Conservation (phyloP, 768 basidiomycete genomes). For the Suillus subalutaceus region DNA sequence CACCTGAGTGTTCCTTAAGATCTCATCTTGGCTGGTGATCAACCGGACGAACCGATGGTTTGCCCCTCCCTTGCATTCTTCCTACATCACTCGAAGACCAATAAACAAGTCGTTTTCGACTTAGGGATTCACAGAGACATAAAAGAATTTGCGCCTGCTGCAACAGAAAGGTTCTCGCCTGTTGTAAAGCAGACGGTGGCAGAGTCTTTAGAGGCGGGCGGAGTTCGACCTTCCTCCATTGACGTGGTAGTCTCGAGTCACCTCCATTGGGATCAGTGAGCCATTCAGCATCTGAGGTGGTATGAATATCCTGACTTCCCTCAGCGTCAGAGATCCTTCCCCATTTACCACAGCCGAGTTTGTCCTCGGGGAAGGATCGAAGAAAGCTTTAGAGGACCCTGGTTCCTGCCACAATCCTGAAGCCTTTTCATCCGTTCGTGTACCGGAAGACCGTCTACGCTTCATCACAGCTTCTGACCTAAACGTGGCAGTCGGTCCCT, state of each 20-base stretch:
- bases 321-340: slow-evolving; percentile 45
- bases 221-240: slow-evolving; percentile 44
- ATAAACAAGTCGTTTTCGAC: too few species aligned
- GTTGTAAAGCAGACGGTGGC: slow-evolving; percentile 33
- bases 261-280: slow-evolving; percentile 50
- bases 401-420: slow-evolving; percentile 44
- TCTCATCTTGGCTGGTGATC: slow-evolving; percentile 37
- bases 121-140: slow-evolving; percentile 51
- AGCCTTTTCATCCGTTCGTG: slow-evolving; percentile 29
- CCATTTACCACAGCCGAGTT: slow-evolving; percentile 47
- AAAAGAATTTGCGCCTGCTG: slow-evolving; percentile 41
- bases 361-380: slow-evolving; percentile 44
- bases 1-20: slow-evolving; percentile 41
- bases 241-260: slow-evolving; percentile 50
- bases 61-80: slow-evolving; percentile 57
- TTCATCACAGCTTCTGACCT: slow-evolving; percentile 37
- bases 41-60: slow-evolving; percentile 27
- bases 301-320: slow-evolving; percentile 42
- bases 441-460: slow-evolving; percentile 38
- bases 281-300: slow-evolving; percentile 46
- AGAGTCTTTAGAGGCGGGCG: slow-evolving; percentile 50
- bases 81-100: slow-evolving; percentile 46
- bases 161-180: slow-evolving; percentile 17
- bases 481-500: slow-evolving; percentile 45
- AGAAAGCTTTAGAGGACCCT: slow-evolving; percentile 29